Percentiles rank a stretch among this genome's conserved stretches.
These are phyloP conservation scores for Ambrosia trifida DNA, from an alignment of 129 eudicot genomes.

Conservation along the genomic window DNA sequence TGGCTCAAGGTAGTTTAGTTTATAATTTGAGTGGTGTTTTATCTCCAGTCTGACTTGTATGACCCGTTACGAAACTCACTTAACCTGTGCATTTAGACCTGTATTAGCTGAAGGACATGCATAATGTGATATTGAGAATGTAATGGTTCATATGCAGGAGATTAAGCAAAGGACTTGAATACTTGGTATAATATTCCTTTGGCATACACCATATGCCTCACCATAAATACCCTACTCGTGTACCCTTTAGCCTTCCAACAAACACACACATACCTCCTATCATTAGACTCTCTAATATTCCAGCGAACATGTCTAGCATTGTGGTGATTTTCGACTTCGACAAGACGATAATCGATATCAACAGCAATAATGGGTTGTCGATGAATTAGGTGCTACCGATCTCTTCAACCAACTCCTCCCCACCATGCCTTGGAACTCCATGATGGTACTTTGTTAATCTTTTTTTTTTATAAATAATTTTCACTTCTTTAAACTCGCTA, in stretches of 20 bases:
- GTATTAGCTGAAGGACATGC: constrained; percentile 1
- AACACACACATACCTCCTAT: constrained; percentile 16
- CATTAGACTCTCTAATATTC: background rate
- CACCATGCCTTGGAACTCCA: constrained; percentile 79
- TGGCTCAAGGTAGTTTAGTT: too few species aligned
- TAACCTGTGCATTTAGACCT: background rate
- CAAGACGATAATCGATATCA: constrained; percentile 74
- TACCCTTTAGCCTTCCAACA: background rate
- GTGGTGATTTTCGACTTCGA: constrained; percentile 82
- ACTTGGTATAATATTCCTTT: constrained; percentile 75
- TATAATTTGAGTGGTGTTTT: too few species aligned
- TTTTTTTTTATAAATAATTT: background rate
- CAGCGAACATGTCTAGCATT: constrained; percentile 47
- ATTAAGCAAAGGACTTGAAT: constrained; percentile 90
- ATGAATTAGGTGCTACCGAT: constrained; percentile 44
- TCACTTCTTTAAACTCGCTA: too few species aligned
- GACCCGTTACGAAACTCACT: constrained; percentile 6
- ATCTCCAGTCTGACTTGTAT: too few species aligned
- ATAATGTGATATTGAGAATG: background rate
- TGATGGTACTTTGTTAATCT: constrained; percentile 47
- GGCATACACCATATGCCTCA: constrained; percentile 28
- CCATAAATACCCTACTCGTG: constrained; percentile 27
- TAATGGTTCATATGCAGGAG: constrained; percentile 53
- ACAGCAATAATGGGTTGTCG: constrained; percentile 87
- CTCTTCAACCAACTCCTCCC: constrained; percentile 51